Percentiles rank a stretch among this genome's conserved stretches.
Conservation (phyloP, 495 filamentous ascomycete genomes). For the Penicillium pancosmium region DNA sequence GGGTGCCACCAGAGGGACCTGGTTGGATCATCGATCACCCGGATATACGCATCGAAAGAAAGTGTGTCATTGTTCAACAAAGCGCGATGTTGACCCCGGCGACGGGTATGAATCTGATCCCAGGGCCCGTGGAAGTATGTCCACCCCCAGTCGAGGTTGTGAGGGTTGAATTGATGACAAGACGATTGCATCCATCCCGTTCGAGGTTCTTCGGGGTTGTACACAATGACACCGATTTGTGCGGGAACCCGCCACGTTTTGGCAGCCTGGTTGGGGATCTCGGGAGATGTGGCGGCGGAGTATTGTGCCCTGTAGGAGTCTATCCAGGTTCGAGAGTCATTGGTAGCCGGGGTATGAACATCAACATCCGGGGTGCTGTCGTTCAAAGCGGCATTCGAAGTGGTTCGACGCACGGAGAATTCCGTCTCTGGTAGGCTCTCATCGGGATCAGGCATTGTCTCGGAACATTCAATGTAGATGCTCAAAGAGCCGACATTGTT, state of each 20-base stretch:
- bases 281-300: conserved; percentile 17
- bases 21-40: conserved; percentile 64
- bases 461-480: conserved; percentile 65
- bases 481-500: conserved; percentile 65
- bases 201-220: conserved; percentile 67
- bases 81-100: conserved; percentile 61
- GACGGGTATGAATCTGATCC: conserved; percentile 60
- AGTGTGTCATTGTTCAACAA: conserved; percentile 66
- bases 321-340: conserved; percentile 34
- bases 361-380: conserved; percentile 33
- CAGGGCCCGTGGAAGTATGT: conserved; percentile 65
- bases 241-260: conserved; percentile 56
- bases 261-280: conserved; percentile 11
- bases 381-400: conserved; percentile 33
- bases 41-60: conserved; percentile 65
- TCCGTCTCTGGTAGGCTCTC: conserved; percentile 42
- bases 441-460: conserved; percentile 43
- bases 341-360: conserved; percentile 30
- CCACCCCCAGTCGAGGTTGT: conserved; percentile 68
- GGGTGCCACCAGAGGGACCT: conserved; percentile 65
- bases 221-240: conserved; percentile 64
- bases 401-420: conserved; percentile 40
- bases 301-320: conserved; percentile 40
- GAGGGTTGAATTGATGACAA: conserved; percentile 60
- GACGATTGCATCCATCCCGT: conserved; percentile 59